phyloP scores from a whole-genome alignment of 2,329 filamentous ascomycete species.

The Zopfia rhizophila region DNA sequence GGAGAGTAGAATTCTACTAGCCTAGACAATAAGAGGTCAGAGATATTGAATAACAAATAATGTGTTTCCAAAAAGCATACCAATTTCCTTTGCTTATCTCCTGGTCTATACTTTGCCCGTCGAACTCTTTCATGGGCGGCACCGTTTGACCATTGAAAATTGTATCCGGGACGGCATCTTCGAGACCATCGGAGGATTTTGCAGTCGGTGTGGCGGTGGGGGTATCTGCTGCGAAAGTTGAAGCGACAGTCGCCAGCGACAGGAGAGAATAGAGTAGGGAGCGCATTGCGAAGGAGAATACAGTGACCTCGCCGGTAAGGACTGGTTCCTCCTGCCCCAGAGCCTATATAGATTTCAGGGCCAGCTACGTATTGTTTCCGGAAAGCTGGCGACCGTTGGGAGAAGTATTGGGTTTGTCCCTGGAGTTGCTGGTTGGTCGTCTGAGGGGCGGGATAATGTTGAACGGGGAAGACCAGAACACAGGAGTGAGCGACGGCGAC shows the following conservation, averaged over 20 bases:
- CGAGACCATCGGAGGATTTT: slow-evolving; percentile 30
- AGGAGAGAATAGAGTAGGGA: slow-evolving; percentile 47
- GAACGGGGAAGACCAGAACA: slow-evolving; percentile 16
- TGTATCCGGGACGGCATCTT: slow-evolving; percentile 56
- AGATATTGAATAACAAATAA: neutral
- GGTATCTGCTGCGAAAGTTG: slow-evolving; percentile 34
- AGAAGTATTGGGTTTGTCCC: slow-evolving; percentile 9
- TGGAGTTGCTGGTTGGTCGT: slow-evolving; percentile 8
- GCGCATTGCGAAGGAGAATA: slow-evolving; percentile 42
- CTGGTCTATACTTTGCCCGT: slow-evolving; percentile 66
- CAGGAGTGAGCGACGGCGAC: slow-evolving; percentile 22
- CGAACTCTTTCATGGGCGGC: slow-evolving; percentile 71
- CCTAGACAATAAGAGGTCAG: too few relatives aligned
- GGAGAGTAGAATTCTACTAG: slow-evolving; percentile 64
- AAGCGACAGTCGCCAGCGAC: slow-evolving; percentile 50
- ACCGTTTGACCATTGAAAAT: slow-evolving; percentile 74
- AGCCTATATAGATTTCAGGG: slow-evolving; percentile 2
- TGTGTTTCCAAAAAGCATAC: slow-evolving; percentile 52
- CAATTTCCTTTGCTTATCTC: slow-evolving; percentile 74
- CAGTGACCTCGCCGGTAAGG: slow-evolving; percentile 11
- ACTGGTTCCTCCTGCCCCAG: slow-evolving; percentile 11
- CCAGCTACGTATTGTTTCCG: slow-evolving; percentile 4
- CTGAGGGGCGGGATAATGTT: slow-evolving; percentile 13
- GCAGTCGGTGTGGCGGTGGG: slow-evolving; percentile 19
- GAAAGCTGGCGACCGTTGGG: neutral